phyloP scores from a whole-genome alignment of 2,329 filamentous ascomycete species.

The Ascochyta rabiei region DNA sequence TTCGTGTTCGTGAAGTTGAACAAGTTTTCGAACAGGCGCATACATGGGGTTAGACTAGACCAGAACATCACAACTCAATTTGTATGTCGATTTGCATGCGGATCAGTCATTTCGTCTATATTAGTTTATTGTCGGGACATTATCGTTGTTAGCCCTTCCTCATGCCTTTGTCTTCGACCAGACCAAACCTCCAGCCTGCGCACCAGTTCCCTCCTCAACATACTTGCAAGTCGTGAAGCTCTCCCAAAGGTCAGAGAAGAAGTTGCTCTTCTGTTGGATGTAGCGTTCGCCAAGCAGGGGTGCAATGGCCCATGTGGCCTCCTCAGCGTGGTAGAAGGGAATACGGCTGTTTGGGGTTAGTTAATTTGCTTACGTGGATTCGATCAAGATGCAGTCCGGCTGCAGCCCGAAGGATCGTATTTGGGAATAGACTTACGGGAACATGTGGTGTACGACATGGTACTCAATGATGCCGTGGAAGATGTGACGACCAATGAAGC shows the following conservation, averaged over 20 bases:
- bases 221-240: conserved; percentile 32
- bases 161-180: conserved; percentile 18
- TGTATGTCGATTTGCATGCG: too few relatives aligned
- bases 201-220: conserved; percentile 28
- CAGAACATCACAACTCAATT: too few relatives aligned
- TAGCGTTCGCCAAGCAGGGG: conserved; percentile 34
- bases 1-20: too few relatives aligned
- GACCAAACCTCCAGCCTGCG: conserved; percentile 20
- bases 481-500: conserved; percentile 67
- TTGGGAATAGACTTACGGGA: conserved; percentile 49
- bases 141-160: neutral
- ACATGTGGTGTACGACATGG: conserved; percentile 68
- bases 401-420: neutral
- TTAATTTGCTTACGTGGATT: neutral
- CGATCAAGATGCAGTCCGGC: neutral
- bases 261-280: conserved; percentile 29
- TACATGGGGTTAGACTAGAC: too few relatives aligned
- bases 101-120: neutral
- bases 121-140: neutral
- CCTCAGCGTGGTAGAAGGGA: conserved; percentile 37
- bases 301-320: conserved; percentile 32
- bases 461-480: conserved; percentile 71
- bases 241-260: conserved; percentile 29
- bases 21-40: too few relatives aligned
- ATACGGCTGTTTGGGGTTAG: conserved; percentile 29